Evolutionary conservation across 306 rosid species (phyloP).

Genomic region (Trifolium subterraneum): DNA sequence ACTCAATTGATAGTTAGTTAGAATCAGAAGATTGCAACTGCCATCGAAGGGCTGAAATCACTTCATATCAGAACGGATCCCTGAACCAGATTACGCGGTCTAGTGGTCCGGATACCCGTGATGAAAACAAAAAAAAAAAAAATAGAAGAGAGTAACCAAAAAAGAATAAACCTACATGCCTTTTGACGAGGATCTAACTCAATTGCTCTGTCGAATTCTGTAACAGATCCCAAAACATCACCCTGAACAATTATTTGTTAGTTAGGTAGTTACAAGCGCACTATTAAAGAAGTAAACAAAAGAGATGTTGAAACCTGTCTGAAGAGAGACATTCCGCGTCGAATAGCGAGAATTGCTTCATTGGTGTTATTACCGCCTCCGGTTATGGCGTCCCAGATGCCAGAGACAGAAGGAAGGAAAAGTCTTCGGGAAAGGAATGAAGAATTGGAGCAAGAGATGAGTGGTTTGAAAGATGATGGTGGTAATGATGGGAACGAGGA

Average conservation of each 20-base stretch:
- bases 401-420: constrained; percentile 76
- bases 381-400: constrained; percentile 84
- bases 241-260: constrained; percentile 50
- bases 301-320: constrained; percentile 55
- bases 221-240: constrained; percentile 76
- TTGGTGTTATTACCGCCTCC: constrained; percentile 72
- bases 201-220: constrained; percentile 84
- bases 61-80: too few species aligned
- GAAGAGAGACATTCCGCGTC: constrained; percentile 87
- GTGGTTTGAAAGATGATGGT: constrained; percentile 43
- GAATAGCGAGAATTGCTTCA: constrained; percentile 67
- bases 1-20: constrained; percentile 25
- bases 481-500: constrained; percentile 27
- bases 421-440: constrained; percentile 57
- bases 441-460: constrained; percentile 42
- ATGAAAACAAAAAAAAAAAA: too few species aligned
- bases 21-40: too few species aligned
- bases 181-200: constrained; percentile 88
- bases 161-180: constrained; percentile 70
- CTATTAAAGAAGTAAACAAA: not conserved
- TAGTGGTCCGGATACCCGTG: too few species aligned
- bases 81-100: too few species aligned
- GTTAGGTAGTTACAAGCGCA: not conserved
- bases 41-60: too few species aligned
- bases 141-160: constrained; percentile 7